Conservation (phyloP, 306 rosid genomes). For the Mimosa pudica region DNA sequence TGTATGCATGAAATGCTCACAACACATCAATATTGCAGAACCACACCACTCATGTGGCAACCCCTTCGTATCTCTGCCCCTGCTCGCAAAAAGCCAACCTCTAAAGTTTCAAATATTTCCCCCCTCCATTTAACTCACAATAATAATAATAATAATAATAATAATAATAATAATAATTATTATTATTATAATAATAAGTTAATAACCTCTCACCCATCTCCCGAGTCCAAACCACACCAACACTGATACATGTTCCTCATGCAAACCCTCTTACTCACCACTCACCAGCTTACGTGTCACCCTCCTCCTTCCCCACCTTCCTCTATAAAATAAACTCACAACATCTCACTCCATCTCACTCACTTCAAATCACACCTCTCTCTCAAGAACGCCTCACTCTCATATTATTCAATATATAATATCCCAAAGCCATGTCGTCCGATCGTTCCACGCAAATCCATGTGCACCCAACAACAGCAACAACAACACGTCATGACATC, state of each 20-base stretch:
- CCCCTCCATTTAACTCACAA: not conserved
- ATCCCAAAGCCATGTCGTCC: slow-evolving; percentile 31
- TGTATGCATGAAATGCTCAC: slow-evolving; percentile 36
- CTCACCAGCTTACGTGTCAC: slow-evolving; percentile 61
- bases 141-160: too few relatives aligned
- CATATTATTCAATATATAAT: not conserved
- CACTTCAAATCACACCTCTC: not conserved
- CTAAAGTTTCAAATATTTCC: not conserved
- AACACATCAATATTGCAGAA: slow-evolving; percentile 38
- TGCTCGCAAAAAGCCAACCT: slow-evolving; percentile 20
- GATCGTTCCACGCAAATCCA: slow-evolving; percentile 66
- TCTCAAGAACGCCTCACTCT: not conserved
- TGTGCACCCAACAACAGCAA: slow-evolving; percentile 57
- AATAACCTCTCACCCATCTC: not conserved
- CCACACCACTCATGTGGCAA: slow-evolving; percentile 37
- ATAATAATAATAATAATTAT: too few relatives aligned
- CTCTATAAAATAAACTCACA: slow-evolving; percentile 40
- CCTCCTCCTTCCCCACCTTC: slow-evolving; percentile 34
- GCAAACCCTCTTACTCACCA: slow-evolving; percentile 67
- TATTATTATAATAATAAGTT: too few relatives aligned
- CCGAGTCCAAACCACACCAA: not conserved
- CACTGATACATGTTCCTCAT: slow-evolving; percentile 81
- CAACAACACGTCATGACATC: slow-evolving; percentile 23
- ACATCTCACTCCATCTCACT: not conserved
- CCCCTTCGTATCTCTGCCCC: not conserved